Conservation (phyloP, 1,139 yeast species). For the Yamadazyma buinensis region DNA sequence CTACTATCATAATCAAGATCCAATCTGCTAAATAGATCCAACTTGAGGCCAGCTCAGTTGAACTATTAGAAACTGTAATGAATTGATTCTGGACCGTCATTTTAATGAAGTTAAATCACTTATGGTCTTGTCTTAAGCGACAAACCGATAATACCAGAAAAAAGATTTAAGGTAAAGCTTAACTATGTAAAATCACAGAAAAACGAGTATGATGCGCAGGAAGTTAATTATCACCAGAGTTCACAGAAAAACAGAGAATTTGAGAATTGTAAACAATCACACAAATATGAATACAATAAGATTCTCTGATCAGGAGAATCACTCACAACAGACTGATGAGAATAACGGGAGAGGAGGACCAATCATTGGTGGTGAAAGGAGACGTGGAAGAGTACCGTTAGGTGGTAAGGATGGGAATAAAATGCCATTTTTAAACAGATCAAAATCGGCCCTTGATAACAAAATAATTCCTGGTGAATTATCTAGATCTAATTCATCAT, state of each 20-base stretch:
- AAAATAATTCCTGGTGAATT: constrained; percentile 16
- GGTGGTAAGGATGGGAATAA: constrained; percentile 48
- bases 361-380: neutral
- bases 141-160: no score
- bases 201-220: neutral
- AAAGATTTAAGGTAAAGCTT: neutral
- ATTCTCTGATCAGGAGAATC: constrained; percentile 13
- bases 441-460: constrained; percentile 26
- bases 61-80: constrained; percentile 13
- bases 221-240: no score
- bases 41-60: constrained; percentile 15
- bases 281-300: constrained; percentile 3
- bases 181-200: neutral
- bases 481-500: constrained; percentile 35
- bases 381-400: constrained; percentile 35
- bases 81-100: constrained; percentile 16
- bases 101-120: no score
- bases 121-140: no score
- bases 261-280: constrained; percentile 3
- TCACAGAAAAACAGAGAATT: neutral
- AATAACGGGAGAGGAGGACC: neutral
- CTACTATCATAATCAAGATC: constrained; percentile 62
- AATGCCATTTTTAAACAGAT: constrained; percentile 28
- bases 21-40: constrained; percentile 88
- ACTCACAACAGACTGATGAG: constrained; percentile 1